Evolutionary conservation across 345 rosid genomes (phyloP), one percentile per base, ranked within the genome.

Genomic region (Citrus mangshanensis): DNA sequence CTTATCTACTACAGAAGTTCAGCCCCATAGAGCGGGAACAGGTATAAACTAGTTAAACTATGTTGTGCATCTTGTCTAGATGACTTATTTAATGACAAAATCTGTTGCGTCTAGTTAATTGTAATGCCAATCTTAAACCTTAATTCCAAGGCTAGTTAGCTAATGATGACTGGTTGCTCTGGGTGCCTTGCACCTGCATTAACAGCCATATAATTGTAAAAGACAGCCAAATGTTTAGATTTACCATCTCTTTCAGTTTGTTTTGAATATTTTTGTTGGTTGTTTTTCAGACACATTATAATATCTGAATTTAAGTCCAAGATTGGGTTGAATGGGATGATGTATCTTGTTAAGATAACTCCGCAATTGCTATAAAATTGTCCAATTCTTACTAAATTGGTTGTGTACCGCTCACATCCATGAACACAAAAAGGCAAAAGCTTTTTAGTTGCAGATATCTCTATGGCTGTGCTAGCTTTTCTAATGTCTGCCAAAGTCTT

Each of bases 1-100:
- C 99, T 79, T 95, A 86, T 81, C 98, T 92, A 78, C 85, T 95
- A 55, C 98, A 92, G 82, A 91, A 91, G 77, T 93, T 95, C 80
- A 95, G 97, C 78, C 62, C 88, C 10, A 81, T 60, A 35, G 98
- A 95, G 86, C 87, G 85, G 74, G 81, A 83, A 72, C 96, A 93
- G 87, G 97, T 92, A 85, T 13, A 46, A 34, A 55, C 34, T 28
- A 63, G 49, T 68, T 24, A n/a, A 30, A 46, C 51, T 18, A 19
- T 25, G 54, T 46, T 46, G 58, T 7, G 32, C 40, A 40, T 42
- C 22, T 16, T 49, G 49, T 42, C 49, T 37, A 24, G 25, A 9
- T 51, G 5, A 55, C 10, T 40, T 38, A 55, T 55, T 19, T 1
- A 21, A 10, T 55, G n/a, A 46, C n/a, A 55, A 2, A 72, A 6